Evolutionary conservation across 306 rosid genomes (phyloP).

Genomic region (Neltuma alba): DNA sequence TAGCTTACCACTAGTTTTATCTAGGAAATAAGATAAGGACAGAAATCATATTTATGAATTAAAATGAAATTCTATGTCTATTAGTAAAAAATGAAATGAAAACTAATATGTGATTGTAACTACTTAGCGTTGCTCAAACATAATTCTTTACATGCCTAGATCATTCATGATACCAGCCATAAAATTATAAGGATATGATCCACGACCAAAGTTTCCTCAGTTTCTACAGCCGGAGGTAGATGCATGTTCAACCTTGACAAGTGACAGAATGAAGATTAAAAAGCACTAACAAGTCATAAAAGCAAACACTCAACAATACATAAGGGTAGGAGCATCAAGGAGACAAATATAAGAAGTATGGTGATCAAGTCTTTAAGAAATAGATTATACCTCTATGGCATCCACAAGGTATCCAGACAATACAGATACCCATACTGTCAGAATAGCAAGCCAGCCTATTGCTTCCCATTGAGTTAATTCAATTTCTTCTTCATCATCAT

Average conservation of each 20-base stretch:
- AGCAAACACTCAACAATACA: conserved; percentile 17
- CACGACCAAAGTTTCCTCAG: conserved; percentile 21
- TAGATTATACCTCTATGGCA: conserved; percentile 70
- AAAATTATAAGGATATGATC: neutral
- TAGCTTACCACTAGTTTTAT: neutral
- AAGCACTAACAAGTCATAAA: neutral
- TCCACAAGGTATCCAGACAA: conserved; percentile 89
- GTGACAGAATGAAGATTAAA: neutral
- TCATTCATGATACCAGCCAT: neutral
- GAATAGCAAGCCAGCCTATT: conserved; percentile 79
- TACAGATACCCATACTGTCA: conserved; percentile 80
- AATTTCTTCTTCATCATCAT: conserved; percentile 57
- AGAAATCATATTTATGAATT: neutral
- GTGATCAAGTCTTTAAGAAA: conserved; percentile 23
- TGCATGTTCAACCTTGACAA: neutral
- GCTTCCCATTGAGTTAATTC: conserved; percentile 85
- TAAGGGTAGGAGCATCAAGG: conserved; percentile 3
- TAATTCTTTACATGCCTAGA: neutral
- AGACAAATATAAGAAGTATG: conserved; percentile 25
- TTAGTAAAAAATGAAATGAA: neutral
- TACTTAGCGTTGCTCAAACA: neutral
- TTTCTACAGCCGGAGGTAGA: neutral
- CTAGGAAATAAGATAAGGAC: neutral
- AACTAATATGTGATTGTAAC: neutral
- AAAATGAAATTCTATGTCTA: neutral